phyloP scores from a whole-genome alignment of 2,329 filamentous ascomycete species.

The Lecanicillium sp. region DNA sequence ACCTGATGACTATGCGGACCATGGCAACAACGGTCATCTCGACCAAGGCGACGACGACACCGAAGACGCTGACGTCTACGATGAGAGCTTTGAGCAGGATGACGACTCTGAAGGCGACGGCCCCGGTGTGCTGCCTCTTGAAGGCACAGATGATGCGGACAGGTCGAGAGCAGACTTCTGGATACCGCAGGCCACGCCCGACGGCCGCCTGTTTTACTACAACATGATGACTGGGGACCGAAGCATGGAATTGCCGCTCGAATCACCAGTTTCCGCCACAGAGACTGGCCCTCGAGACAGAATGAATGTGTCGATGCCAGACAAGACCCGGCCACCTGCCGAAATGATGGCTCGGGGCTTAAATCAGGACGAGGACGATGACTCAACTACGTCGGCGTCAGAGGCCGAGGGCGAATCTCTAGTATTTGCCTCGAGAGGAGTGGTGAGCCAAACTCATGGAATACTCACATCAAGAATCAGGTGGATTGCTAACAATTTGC shows the following conservation, averaged over 20 bases:
- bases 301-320: slow-evolving; percentile 80
- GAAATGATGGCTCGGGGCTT: slow-evolving; percentile 84
- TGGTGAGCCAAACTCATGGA: slow-evolving; percentile 39
- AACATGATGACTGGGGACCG: slow-evolving; percentile 95
- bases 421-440: slow-evolving; percentile 59
- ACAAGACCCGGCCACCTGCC: slow-evolving; percentile 80
- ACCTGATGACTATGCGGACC: slow-evolving; percentile 63
- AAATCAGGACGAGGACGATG: slow-evolving; percentile 80
- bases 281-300: slow-evolving; percentile 85
- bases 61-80: slow-evolving; percentile 57
- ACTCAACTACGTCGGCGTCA: slow-evolving; percentile 75
- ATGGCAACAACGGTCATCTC: slow-evolving; percentile 45
- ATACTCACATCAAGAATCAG: too few relatives aligned
- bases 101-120: slow-evolving; percentile 57
- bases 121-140: slow-evolving; percentile 55
- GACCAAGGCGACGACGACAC: slow-evolving; percentile 55
- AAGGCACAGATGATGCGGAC: slow-evolving; percentile 52
- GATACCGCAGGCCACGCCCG: slow-evolving; percentile 94
- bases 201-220: slow-evolving; percentile 93
- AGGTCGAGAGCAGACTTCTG: slow-evolving; percentile 92
- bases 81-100: slow-evolving; percentile 60
- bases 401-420: slow-evolving; percentile 71
- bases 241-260: slow-evolving; percentile 88
- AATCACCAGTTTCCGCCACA: slow-evolving; percentile 72
- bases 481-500: neutral